Evolutionary conservation across 352 stramenopile genomes (phyloP), one percentile per base, ranked within the genome.

Genomic region (Phytophthora rubi): DNA sequence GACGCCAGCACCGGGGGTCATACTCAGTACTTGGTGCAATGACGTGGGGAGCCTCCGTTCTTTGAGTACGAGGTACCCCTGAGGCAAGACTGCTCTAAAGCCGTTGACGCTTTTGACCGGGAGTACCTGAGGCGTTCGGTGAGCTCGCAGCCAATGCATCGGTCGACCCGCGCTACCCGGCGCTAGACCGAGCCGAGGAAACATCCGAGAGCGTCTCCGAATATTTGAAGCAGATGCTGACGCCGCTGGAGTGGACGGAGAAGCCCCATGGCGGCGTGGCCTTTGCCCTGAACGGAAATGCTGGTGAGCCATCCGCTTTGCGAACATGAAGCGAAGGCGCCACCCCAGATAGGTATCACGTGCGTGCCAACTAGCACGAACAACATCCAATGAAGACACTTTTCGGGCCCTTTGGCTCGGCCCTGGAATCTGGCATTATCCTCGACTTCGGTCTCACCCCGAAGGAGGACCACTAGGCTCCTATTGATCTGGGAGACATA

Each of bases 11-110:
- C 18, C 53, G 18, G 21, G n/a, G 53, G 15, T 10, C 33, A 60
- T 10, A 51, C 2, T 35, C 53, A 60, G 35, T 60, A 60, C 51
- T 35, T 60, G 18, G 53, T 60, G 21, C 51, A 60, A 35, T 51
- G 53, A 35, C 10, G 53, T 3, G 53, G 53, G 4, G 0, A 60
- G 2, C 53, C 33, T 37, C 53, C n/a, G 13, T 60, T 35, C 21
- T 60, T 33, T 33, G 53, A 60, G 53, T 59, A 23, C 26, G 32
- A 59, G 32, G 30, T 59, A n/a, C 18, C 53, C 32, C 53, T 51
- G 4, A 35, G 53, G 53, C 53, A 60, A 49, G 53, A 60, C 18
- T 51, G 35, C 32, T 35, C 53, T n/a, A 23, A 54, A 21, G 48
- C 15, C 48, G 48, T 54, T 8, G 26, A 54, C 45, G n/a, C 18